phyloP scores from a whole-genome alignment of 352 stramenopile genomes.

The Globisporangium alternatum region DNA sequence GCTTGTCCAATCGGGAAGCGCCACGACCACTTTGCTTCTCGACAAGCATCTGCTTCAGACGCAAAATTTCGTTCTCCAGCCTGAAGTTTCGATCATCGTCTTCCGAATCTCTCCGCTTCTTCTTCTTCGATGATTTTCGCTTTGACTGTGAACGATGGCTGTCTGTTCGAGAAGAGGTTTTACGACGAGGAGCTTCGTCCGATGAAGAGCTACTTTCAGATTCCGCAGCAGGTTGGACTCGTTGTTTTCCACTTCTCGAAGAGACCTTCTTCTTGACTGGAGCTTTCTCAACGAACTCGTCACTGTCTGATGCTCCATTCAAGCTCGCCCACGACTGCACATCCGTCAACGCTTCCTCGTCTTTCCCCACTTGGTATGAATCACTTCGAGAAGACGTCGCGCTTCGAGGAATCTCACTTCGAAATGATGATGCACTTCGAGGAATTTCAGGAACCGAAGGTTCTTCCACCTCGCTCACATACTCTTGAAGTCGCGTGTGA shows the following conservation, averaged over 20 bases:
- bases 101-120: conserved; percentile 19
- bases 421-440: neutral
- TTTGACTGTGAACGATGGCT: conserved; percentile 5
- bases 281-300: conserved; percentile 7
- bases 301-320: conserved; percentile 11
- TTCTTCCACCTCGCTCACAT: conserved; percentile 3
- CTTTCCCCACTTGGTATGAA: neutral
- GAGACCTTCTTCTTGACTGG: conserved; percentile 4
- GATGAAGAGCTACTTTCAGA: conserved; percentile 4
- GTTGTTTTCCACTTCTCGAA: conserved; percentile 4
- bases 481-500: neutral
- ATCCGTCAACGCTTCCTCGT: neutral
- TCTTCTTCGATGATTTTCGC: conserved; percentile 11
- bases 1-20: conserved; percentile 5
- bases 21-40: conserved; percentile 36
- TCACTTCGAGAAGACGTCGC: neutral
- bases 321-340: conserved; percentile 8
- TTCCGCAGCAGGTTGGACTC: neutral
- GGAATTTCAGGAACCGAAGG: neutral
- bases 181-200: conserved; percentile 5
- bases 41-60: conserved; percentile 70
- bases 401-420: neutral
- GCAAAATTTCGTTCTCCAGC: conserved; percentile 69
- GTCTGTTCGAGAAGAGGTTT: conserved; percentile 9
- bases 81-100: conserved; percentile 45